Conservation (phyloP, 1,284 basidiomycete species). For the Rhodotorula sp. region DNA sequence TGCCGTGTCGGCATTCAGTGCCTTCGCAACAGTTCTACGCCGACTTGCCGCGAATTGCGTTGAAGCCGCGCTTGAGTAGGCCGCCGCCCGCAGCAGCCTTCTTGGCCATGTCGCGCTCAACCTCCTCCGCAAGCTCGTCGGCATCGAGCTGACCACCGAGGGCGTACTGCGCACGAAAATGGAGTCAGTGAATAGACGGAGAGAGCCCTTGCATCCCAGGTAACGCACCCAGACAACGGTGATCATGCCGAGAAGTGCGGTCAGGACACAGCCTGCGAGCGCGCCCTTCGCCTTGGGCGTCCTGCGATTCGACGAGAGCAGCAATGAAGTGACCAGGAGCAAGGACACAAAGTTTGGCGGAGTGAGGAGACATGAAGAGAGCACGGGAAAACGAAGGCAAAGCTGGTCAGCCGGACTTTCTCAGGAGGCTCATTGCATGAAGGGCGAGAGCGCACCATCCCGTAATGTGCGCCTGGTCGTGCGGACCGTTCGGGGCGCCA, state of each 20-base stretch:
- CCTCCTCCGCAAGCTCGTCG: constrained; percentile 45
- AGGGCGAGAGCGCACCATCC: not conserved
- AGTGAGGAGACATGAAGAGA: not conserved
- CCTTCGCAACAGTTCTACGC: too few relatives aligned
- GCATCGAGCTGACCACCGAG: constrained; percentile 47
- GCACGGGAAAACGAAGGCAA: not conserved
- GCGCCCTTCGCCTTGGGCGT: constrained; percentile 55
- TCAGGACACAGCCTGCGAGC: constrained; percentile 81
- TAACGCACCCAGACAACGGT: constrained; percentile 23
- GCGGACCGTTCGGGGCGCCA: constrained; percentile 55
- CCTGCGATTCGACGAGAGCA: not conserved
- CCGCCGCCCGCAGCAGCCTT: constrained; percentile 36
- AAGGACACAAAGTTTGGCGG: not conserved
- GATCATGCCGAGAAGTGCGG: constrained; percentile 25
- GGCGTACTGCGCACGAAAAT: constrained; percentile 27
- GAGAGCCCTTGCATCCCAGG: not conserved
- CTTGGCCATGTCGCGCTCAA: constrained; percentile 27
- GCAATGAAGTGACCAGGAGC: too few relatives aligned
- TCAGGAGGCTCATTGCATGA: too few relatives aligned
- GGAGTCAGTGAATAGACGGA: not conserved
- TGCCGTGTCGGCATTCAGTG: too few relatives aligned
- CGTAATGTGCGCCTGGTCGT: constrained; percentile 26
- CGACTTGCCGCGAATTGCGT: constrained; percentile 7
- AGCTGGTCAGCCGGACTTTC: not conserved
- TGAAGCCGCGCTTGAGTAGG: constrained; percentile 26